Conservation (phyloP, 2,329 filamentous ascomycete species). For the Sordariomycetes sp. region DNA sequence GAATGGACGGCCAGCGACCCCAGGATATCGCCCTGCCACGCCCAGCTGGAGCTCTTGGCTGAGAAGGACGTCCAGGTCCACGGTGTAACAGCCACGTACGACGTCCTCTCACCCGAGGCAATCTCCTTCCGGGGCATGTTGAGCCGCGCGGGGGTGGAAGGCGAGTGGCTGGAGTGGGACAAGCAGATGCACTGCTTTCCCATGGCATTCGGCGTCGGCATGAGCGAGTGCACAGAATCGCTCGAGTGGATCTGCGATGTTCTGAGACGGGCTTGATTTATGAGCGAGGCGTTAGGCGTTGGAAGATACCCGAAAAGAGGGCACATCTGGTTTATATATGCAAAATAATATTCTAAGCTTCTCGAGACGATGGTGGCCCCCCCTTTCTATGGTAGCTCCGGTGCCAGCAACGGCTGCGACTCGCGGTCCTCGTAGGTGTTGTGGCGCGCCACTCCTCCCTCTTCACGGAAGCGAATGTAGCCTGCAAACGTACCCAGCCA, state of each 20-base stretch:
- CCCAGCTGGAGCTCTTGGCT: slow-evolving; percentile 22
- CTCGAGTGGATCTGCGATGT: slow-evolving; percentile 23
- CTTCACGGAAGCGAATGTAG: slow-evolving; percentile 2
- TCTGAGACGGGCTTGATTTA: slow-evolving; percentile 9
- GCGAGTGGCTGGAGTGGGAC: slow-evolving; percentile 50
- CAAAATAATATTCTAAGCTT: too few relatives aligned
- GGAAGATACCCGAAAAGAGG: neutral
- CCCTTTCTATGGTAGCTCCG: too few relatives aligned
- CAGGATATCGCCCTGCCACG: slow-evolving; percentile 37
- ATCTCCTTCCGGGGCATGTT: slow-evolving; percentile 36
- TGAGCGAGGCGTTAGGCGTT: neutral
- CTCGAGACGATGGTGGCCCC: too few relatives aligned
- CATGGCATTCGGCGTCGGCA: slow-evolving; percentile 35
- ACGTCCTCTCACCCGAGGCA: slow-evolving; percentile 44
- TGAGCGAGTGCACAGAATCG: slow-evolving; percentile 35
- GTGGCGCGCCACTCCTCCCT: too few relatives aligned
- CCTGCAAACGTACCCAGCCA: slow-evolving; percentile 7
- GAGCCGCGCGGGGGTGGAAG: slow-evolving; percentile 29
- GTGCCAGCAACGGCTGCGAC: too few relatives aligned
- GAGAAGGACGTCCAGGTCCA: slow-evolving; percentile 33
- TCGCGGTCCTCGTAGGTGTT: too few relatives aligned
- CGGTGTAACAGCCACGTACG: slow-evolving; percentile 40
- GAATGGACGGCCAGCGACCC: slow-evolving; percentile 24
- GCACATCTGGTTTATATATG: too few relatives aligned
- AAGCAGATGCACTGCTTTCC: slow-evolving; percentile 53